Base-by-base conservation (phyloP, 1,139 yeast genomes). In the Candida neerlandica region DNA sequence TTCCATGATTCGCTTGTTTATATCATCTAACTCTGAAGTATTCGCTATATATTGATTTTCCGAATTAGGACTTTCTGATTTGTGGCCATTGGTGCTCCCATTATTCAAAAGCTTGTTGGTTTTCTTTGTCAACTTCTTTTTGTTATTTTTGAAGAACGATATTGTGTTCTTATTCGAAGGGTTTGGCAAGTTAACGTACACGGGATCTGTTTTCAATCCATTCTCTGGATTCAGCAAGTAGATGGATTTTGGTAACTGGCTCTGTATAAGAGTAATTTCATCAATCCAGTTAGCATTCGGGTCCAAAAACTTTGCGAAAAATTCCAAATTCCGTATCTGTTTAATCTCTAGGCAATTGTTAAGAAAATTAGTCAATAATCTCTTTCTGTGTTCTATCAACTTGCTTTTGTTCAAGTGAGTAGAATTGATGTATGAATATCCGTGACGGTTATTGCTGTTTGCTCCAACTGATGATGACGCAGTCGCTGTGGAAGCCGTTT, bases 251-350 rank as follows among this genome's bases (percentile, higher is more conserved):
- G 81, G 80, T 30, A 77, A 61, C 50, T 75, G 79, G 49, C 68
- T 67, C 21, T 64, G 60, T 9, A 76, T 69, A 34, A 76, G 58
- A 14, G 66, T 54, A 15, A 73, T 74, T 57, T 81, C 86, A 54
- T 76, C 81, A 23, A 75, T 67, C 96, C 96, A 92, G 59, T 85
- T 85, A 3, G 89, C 82, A 56, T 86, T 86, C 5, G 97, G 96
- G 62, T 91, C 96, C 54, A 92, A 68, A 62, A 92, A 92, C 62
- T 86, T 84, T 37, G 83, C 79, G 59, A 89, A 86, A 45, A 89
- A 85, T 35, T 81, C 80, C 48, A 86, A 79, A 41, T 76, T 76
- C 21, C 85, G 70, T 11, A 90, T 73, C 52, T 74, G 82, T 1
- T 75, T 72, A 48, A 85, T 84, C 18, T 72, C 70, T 50, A 82